phyloP scores from a whole-genome alignment of 1,139 yeast species.

The Yamadazyma triangularis region DNA sequence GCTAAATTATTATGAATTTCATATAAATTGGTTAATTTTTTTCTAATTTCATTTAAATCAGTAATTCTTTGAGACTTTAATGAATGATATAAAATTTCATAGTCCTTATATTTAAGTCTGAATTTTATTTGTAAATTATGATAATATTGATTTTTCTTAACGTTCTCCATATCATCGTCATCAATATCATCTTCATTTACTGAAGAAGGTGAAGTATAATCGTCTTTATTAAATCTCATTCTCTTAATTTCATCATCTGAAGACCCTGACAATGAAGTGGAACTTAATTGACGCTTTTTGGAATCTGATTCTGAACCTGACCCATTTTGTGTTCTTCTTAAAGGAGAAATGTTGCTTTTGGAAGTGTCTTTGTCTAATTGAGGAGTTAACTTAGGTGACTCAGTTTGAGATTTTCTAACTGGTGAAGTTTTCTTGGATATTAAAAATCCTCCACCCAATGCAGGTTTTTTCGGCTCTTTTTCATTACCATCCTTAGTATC shows the following conservation, averaged over 20 bases:
- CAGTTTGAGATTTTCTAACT: conserved; percentile 11
- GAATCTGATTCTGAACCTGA: not conserved
- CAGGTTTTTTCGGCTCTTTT: conserved; percentile 2
- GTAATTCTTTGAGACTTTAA: conserved; percentile 12
- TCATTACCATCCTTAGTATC: not conserved
- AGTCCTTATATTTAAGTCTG: conserved; percentile 34
- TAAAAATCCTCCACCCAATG: conserved; percentile 16
- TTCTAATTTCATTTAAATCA: conserved; percentile 14
- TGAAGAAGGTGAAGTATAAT: conserved; percentile 28
- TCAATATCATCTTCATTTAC: conserved; percentile 20
- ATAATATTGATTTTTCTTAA: conserved; percentile 18
- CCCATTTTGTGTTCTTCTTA: not conserved
- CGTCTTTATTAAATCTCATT: conserved; percentile 12
- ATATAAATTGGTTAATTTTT: conserved; percentile 23
- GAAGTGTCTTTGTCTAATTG: not conserved
- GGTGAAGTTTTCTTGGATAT: conserved; percentile 11
- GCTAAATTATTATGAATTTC: conserved; percentile 32
- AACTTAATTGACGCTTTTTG: conserved; percentile 10
- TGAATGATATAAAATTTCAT: conserved; percentile 27
- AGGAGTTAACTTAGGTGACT: conserved; percentile 9
- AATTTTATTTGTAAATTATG: conserved; percentile 32
- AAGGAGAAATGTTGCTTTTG: conserved; percentile 3
- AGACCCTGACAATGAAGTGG: conserved; percentile 11
- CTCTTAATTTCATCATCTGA: conserved; percentile 17
- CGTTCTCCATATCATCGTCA: conserved; percentile 7